Evolutionary conservation across 768 basidiomycete genomes (phyloP).

Genomic region (Mycena metata): DNA sequence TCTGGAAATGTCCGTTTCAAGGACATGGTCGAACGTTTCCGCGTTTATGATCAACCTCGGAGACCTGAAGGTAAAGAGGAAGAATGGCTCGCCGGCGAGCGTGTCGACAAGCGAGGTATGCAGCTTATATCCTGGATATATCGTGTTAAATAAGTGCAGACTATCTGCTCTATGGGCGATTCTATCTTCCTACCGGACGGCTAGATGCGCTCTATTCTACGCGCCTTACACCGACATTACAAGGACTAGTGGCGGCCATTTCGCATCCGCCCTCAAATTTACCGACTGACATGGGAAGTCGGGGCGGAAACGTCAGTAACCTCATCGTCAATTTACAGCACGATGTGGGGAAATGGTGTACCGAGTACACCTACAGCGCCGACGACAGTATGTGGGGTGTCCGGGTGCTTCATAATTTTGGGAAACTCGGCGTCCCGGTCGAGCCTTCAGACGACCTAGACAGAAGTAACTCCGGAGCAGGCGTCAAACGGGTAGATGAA

Average conservation of each 20-base stretch:
- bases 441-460: slow-evolving; percentile 51
- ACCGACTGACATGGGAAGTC: slow-evolving; percentile 57
- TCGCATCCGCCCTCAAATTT: slow-evolving; percentile 78
- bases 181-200: slow-evolving; percentile 90
- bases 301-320: slow-evolving; percentile 70
- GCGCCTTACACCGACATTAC: slow-evolving; percentile 81
- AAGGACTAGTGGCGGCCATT: slow-evolving; percentile 87
- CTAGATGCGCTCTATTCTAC: slow-evolving; percentile 93
- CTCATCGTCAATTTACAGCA: slow-evolving; percentile 91
- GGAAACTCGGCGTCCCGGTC: slow-evolving; percentile 65
- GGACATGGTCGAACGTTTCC: slow-evolving; percentile 91
- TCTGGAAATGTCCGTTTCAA: slow-evolving; percentile 85
- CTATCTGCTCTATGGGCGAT: slow-evolving; percentile 92
- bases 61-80: slow-evolving; percentile 84
- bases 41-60: slow-evolving; percentile 84
- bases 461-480: slow-evolving; percentile 41
- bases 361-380: slow-evolving; percentile 95
- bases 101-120: slow-evolving; percentile 82
- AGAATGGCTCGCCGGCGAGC: slow-evolving; percentile 85
- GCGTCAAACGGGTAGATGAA: slow-evolving; percentile 89
- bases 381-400: slow-evolving; percentile 96
- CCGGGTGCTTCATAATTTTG: slow-evolving; percentile 92
- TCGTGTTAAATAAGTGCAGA: slow-evolving; percentile 62
- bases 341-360: slow-evolving; percentile 92
- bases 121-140: slow-evolving; percentile 24